These are phyloP conservation scores for Diaporthe australafricana DNA, from an alignment of 2,329 filamentous ascomycete genomes.

Conservation along the genomic window DNA sequence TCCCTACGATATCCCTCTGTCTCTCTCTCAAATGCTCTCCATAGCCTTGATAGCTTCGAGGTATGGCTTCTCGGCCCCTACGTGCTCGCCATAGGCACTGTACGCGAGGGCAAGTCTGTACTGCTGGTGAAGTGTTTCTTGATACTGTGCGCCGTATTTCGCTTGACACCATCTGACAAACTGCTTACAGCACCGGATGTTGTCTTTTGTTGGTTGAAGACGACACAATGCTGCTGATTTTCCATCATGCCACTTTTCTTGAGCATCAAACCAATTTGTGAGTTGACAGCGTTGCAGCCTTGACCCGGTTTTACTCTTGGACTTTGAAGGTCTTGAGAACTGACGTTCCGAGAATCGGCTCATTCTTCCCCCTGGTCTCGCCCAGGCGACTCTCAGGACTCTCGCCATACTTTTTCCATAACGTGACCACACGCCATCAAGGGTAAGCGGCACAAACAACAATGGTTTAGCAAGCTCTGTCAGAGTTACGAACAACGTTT, in stretches of 20 bases:
- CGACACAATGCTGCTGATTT: conserved; percentile 51
- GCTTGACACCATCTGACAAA: not conserved
- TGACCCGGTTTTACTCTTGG: too few relatives aligned
- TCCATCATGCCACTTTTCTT: conserved; percentile 54
- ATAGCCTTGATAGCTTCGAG: not conserved
- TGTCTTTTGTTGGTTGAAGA: conserved; percentile 50
- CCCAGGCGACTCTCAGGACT: conserved; percentile 51
- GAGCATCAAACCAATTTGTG: conserved; percentile 41
- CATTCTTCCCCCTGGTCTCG: conserved; percentile 46
- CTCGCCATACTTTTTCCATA: conserved; percentile 52
- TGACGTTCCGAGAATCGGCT: not conserved
- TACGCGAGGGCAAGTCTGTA: not conserved
- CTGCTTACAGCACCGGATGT: not conserved
- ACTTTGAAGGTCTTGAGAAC: not conserved
- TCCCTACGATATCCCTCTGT: too few relatives aligned
- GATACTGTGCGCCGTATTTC: not conserved
- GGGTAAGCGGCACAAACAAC: too few relatives aligned
- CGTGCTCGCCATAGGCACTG: not conserved
- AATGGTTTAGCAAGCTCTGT: not conserved
- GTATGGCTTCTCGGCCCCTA: not conserved
- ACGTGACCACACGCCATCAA: conserved; percentile 35
- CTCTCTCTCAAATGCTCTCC: not conserved
- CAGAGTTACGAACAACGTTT: not conserved
- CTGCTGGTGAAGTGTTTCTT: not conserved
- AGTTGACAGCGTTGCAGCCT: not conserved